phyloP scores from a whole-genome alignment of 2,329 filamentous ascomycete species.

The Xylaria digitata region DNA sequence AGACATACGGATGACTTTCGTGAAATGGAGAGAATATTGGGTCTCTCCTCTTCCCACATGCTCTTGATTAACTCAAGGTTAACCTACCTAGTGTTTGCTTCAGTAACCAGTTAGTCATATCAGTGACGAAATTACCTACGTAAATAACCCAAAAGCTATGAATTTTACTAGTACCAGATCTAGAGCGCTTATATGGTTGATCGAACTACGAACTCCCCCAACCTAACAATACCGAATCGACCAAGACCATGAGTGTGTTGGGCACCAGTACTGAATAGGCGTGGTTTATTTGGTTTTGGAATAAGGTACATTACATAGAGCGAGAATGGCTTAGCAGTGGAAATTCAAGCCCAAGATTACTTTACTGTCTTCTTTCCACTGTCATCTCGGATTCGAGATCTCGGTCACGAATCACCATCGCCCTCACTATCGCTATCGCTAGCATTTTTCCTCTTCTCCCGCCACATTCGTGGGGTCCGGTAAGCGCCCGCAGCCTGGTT shows the following conservation, averaged over 20 bases:
- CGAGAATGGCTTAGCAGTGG: neutral
- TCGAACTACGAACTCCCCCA: too few species aligned
- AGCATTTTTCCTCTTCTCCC: neutral
- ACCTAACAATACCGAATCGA: too few species aligned
- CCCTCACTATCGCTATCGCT: neutral
- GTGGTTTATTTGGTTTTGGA: neutral
- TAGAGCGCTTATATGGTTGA: too few species aligned
- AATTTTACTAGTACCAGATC: too few species aligned
- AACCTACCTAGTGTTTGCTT: too few species aligned
- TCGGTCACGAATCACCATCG: neutral
- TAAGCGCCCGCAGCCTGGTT: constrained; percentile 1
- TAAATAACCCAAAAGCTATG: too few species aligned
- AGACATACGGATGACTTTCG: neutral
- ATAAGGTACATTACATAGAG: neutral
- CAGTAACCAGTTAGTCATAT: neutral
- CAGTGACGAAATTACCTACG: too few species aligned
- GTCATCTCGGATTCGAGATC: too few species aligned
- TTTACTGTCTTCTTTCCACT: too few species aligned
- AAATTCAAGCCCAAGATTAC: neutral
- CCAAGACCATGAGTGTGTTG: too few species aligned
- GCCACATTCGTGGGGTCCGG: constrained; percentile 1
- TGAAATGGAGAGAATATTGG: neutral
- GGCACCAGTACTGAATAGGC: too few species aligned
- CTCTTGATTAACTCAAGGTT: too few species aligned
- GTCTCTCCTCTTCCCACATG: neutral